These are phyloP conservation scores for Platanus orientalis DNA, from an alignment of 164 flowering plant species.

Conservation along the genomic window DNA sequence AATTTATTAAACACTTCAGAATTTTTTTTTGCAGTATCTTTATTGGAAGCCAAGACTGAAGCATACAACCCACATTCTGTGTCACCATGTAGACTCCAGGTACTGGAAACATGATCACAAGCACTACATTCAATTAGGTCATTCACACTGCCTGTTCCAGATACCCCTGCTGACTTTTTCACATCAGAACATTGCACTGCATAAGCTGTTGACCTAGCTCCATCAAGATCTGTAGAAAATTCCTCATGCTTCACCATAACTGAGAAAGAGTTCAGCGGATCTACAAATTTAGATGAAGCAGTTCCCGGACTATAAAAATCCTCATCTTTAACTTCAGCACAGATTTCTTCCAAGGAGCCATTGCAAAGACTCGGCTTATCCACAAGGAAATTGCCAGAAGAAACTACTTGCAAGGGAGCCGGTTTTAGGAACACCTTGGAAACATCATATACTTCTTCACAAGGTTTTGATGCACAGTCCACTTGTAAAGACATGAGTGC, in stretches of 20 bases:
- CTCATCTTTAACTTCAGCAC: constrained; percentile 31
- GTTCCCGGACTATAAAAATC: constrained; percentile 71
- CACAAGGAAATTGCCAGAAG: constrained; percentile 19
- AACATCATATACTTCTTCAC: constrained; percentile 22
- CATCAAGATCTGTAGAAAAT: background rate
- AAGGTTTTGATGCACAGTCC: constrained; percentile 20
- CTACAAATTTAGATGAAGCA: constrained; percentile 60
- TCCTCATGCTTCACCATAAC: constrained; percentile 6
- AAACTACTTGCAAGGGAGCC: constrained; percentile 32
- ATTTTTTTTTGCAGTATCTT: constrained; percentile 47
- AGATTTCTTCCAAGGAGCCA: constrained; percentile 18
- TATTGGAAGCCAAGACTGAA: constrained; percentile 47
- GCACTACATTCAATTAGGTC: constrained; percentile 10
- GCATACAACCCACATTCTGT: constrained; percentile 22
- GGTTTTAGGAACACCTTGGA: constrained; percentile 30
- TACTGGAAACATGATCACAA: constrained; percentile 7
- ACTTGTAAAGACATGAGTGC: constrained; percentile 27
- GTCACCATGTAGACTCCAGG: constrained; percentile 1
- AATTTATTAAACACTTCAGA: constrained; percentile 46
- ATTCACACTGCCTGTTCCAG: constrained; percentile 10
- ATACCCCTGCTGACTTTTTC: constrained; percentile 3
- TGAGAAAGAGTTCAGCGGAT: constrained; percentile 20
- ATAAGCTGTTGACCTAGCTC: constrained; percentile 4
- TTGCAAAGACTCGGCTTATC: constrained; percentile 14
- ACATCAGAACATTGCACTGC: constrained; percentile 6